Evolutionary conservation across 805 yeast genomes (phyloP).

Genomic region (Spathaspora girioi): DNA sequence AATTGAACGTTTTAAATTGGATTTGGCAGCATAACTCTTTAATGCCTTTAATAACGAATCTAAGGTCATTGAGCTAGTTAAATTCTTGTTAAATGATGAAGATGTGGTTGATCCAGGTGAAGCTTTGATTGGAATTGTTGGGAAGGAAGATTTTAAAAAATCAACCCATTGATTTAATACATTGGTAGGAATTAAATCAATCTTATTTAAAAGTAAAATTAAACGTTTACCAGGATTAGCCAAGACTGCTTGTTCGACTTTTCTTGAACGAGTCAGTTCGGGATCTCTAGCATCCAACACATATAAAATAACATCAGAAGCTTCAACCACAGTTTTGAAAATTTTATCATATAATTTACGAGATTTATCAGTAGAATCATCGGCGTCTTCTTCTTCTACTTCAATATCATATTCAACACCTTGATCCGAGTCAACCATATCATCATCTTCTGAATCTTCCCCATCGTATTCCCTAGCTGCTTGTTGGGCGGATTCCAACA

Average conservation of each 20-base stretch:
- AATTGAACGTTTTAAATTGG: slow-evolving; percentile 83
- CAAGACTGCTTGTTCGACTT: slow-evolving; percentile 85
- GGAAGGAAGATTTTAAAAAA: slow-evolving; percentile 77
- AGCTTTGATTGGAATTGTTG: slow-evolving; percentile 86
- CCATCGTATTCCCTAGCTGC: slow-evolving; percentile 78
- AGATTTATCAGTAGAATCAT: slow-evolving; percentile 58
- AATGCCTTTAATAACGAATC: slow-evolving; percentile 71
- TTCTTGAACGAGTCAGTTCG: slow-evolving; percentile 86
- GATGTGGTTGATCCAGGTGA: slow-evolving; percentile 70
- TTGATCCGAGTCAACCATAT: slow-evolving; percentile 27
- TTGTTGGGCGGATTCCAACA: slow-evolving; percentile 82
- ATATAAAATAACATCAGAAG: slow-evolving; percentile 85
- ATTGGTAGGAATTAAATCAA: slow-evolving; percentile 86
- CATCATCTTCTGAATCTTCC: slow-evolving; percentile 37
- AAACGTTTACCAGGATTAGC: slow-evolving; percentile 79
- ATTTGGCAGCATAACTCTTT: slow-evolving; percentile 78
- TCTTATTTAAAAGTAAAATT: slow-evolving; percentile 82
- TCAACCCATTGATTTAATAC: slow-evolving; percentile 82
- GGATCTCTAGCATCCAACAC: slow-evolving; percentile 99
- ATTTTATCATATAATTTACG: slow-evolving; percentile 92
- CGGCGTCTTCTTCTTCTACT: slow-evolving; percentile 36
- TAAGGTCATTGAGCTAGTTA: slow-evolving; percentile 71
- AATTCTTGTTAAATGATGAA: slow-evolving; percentile 64
- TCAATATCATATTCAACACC: slow-evolving; percentile 42
- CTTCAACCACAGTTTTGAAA: slow-evolving; percentile 88